These are phyloP conservation scores for Strigomonas culicis DNA, from an alignment of 208 protist genomes.

Conservation along the genomic window DNA sequence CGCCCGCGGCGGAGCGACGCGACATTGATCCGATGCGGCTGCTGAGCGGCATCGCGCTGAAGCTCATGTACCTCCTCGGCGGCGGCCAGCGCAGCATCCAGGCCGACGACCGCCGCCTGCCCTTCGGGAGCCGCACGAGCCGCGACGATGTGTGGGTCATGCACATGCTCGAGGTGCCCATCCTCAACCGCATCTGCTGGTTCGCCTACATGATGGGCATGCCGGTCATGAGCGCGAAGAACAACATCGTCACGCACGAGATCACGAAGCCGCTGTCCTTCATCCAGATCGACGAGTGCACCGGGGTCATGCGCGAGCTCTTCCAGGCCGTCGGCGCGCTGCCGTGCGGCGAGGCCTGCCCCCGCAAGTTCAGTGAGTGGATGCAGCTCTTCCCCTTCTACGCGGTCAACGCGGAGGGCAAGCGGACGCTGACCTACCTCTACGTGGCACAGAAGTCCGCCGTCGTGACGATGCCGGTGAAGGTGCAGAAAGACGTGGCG, in stretches of 20 bases:
- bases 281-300: slow-evolving; percentile 38
- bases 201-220: slow-evolving; percentile 48
- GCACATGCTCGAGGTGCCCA: slow-evolving; percentile 41
- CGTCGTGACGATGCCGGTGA: slow-evolving; percentile 28
- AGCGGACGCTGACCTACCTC: slow-evolving; percentile 50
- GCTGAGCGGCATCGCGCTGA: slow-evolving; percentile 30
- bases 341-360: slow-evolving; percentile 37
- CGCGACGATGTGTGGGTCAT: slow-evolving; percentile 47
- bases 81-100: slow-evolving; percentile 57
- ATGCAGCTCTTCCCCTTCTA: slow-evolving; percentile 59
- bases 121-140: slow-evolving; percentile 11
- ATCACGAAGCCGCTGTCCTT: slow-evolving; percentile 27
- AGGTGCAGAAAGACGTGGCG: slow-evolving; percentile 36
- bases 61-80: slow-evolving; percentile 56
- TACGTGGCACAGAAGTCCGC: slow-evolving; percentile 28
- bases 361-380: slow-evolving; percentile 36
- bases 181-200: slow-evolving; percentile 51
- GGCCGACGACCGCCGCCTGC: slow-evolving; percentile 41
- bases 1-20: slow-evolving; percentile 15
- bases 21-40: slow-evolving; percentile 32
- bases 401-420: slow-evolving; percentile 52
- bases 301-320: slow-evolving; percentile 37
- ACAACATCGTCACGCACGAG: slow-evolving; percentile 9
- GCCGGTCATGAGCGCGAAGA: slow-evolving; percentile 37
- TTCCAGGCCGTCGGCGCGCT: slow-evolving; percentile 61